Percentiles rank a stretch among this genome's conserved stretches.
phyloP scores from a whole-genome alignment of 2,329 filamentous ascomycete species.

The Arthrobotrys sphaeroides region DNA sequence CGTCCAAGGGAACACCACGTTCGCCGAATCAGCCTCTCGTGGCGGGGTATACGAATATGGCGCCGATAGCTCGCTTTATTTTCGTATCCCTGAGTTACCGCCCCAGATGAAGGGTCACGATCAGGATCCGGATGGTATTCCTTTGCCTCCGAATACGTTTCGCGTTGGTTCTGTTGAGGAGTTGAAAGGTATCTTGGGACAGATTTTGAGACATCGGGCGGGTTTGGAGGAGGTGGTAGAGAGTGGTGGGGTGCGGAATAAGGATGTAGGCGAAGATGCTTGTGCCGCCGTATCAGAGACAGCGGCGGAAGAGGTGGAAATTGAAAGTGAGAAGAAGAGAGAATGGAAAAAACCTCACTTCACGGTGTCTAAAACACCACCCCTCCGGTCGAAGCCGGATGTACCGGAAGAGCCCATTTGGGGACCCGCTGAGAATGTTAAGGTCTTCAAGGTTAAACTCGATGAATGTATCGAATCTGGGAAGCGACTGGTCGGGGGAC shows the following conservation, averaged over 20 bases:
- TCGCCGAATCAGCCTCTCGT: not conserved
- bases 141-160: constrained; percentile 35
- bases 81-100: constrained; percentile 36
- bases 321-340: not conserved
- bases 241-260: not conserved
- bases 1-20: not conserved
- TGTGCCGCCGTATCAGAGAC: too few relatives aligned
- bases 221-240: not conserved
- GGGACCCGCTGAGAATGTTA: not conserved
- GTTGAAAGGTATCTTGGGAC: constrained; percentile 21
- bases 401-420: not conserved
- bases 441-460: not conserved
- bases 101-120: constrained; percentile 11
- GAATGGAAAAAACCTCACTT: not conserved
- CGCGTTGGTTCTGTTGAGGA: constrained; percentile 15
- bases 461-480: not conserved
- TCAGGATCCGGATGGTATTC: constrained; percentile 38
- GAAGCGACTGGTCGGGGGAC: not conserved
- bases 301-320: not conserved
- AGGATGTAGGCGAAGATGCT: not conserved
- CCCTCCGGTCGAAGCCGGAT: not conserved
- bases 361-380: not conserved
- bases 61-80: constrained; percentile 1
- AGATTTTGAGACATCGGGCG: constrained; percentile 16
- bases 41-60: not conserved